A percentile compares a stretch with the other conserved stretches of the same genome.
Conservation (phyloP, 352 stramenopile genomes). For the Globisporangium paroecandrum region DNA sequence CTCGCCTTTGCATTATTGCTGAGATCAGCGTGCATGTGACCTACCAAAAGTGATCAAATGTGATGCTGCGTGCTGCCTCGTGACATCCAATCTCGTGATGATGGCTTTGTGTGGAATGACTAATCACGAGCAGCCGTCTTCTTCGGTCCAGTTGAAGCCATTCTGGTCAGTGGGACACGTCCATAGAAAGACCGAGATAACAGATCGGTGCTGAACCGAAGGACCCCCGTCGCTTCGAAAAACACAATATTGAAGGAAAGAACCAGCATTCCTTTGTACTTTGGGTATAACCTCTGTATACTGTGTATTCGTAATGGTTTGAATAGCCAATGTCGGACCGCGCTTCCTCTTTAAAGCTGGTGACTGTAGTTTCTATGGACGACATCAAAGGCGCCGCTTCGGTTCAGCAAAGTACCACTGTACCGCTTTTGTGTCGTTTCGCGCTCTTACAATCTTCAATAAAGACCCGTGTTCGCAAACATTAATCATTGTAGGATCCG, state of each 20-base stretch:
- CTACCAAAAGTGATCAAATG: not conserved
- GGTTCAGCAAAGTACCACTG: not conserved
- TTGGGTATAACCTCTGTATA: not conserved
- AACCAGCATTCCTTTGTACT: not conserved
- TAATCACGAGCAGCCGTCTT: not conserved
- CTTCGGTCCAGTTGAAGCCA: constrained; percentile 19
- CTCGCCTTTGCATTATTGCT: not conserved
- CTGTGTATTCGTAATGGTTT: no score
- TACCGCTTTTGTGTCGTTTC: not conserved
- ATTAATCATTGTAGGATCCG: not conserved
- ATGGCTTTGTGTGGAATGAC: not conserved
- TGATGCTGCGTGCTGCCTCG: not conserved
- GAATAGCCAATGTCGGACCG: no score
- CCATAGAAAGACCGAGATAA: constrained; percentile 1
- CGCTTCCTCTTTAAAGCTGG: not conserved
- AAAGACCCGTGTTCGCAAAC: not conserved
- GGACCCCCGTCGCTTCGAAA: not conserved
- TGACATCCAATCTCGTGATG: constrained; percentile 1
- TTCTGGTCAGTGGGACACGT: constrained; percentile 5
- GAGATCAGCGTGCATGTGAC: no score
- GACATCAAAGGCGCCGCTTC: not conserved
- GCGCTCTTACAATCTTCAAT: not conserved
- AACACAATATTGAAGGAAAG: not conserved
- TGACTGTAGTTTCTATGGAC: not conserved
- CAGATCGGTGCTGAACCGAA: constrained; percentile 9